Evolutionary conservation across 768 basidiomycete species (phyloP).

Genomic region (Leucocoprinus sp.): DNA sequence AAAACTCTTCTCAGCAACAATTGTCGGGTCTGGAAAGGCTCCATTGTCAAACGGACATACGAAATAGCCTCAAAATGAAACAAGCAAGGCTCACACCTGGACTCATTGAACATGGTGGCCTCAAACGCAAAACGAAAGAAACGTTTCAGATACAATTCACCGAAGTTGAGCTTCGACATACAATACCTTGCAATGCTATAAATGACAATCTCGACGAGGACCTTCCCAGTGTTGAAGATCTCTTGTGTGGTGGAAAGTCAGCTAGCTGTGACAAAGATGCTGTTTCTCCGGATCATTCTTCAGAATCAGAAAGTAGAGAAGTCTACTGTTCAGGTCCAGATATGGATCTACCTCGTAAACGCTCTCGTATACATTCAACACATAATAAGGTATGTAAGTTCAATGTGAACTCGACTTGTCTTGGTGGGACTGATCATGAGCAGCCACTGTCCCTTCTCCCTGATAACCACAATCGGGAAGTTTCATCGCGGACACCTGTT

Average conservation of each 20-base stretch:
- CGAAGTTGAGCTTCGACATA: constrained; percentile 24
- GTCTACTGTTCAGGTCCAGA: background rate
- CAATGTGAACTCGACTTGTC: background rate
- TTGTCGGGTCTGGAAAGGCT: constrained; percentile 34
- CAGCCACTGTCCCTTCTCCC: background rate
- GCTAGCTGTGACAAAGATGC: no score
- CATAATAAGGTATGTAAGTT: background rate
- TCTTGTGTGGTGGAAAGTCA: no score
- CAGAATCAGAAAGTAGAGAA: background rate
- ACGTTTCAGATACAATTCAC: constrained; percentile 47
- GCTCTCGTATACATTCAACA: background rate
- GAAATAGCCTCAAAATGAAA: constrained; percentile 27
- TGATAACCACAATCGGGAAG: background rate
- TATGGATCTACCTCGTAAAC: background rate
- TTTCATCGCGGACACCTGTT: background rate
- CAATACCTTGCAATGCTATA: constrained; percentile 14
- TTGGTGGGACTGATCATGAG: background rate
- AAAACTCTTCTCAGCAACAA: constrained; percentile 19
- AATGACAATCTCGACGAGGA: constrained; percentile 29
- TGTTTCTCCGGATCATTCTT: no score
- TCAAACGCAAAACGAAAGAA: constrained; percentile 24
- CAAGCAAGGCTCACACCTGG: constrained; percentile 40
- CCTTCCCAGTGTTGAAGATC: constrained; percentile 27
- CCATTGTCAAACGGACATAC: constrained; percentile 35
- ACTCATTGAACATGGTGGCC: constrained; percentile 6